Evolutionary conservation across 306 rosid genomes (phyloP).

Genomic region (Cucurbita ficifolia): DNA sequence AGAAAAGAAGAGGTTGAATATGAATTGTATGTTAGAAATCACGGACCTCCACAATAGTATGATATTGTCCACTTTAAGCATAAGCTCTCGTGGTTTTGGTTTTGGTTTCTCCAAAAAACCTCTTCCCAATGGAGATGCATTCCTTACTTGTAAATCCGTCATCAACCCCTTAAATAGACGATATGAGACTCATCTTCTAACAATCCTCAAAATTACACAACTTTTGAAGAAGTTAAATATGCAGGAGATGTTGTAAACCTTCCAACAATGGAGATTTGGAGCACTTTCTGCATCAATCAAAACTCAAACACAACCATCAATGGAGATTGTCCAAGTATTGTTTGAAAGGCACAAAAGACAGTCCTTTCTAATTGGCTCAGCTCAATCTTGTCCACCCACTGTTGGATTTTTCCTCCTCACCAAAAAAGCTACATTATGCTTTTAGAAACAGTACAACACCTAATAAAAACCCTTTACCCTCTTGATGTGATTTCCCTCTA

Average conservation of each 20-base stretch:
- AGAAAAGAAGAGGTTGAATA: not conserved
- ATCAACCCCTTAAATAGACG: too few species aligned
- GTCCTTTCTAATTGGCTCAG: not conserved
- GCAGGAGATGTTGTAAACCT: not conserved
- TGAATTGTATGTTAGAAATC: not conserved
- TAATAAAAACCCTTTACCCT: not conserved
- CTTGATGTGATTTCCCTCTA: slow-evolving; percentile 5
- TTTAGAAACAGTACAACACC: not conserved
- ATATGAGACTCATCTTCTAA: too few species aligned
- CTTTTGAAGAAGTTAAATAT: not conserved
- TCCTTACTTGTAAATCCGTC: too few species aligned
- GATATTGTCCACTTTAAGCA: too few species aligned
- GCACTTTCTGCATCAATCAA: not conserved
- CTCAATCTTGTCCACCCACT: not conserved
- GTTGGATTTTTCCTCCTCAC: slow-evolving; percentile 5
- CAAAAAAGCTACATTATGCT: slow-evolving; percentile 7
- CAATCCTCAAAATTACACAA: not conserved
- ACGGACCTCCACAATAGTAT: too few species aligned
- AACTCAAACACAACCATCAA: not conserved
- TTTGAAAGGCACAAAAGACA: not conserved
- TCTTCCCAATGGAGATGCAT: too few species aligned
- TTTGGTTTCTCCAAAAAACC: too few species aligned
- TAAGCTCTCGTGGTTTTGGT: too few species aligned
- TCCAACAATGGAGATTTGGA: not conserved
- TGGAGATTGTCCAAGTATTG: not conserved